These are phyloP conservation scores for Vitis riparia DNA, from an alignment of 164 flowering plant genomes.

Conservation along the genomic window DNA sequence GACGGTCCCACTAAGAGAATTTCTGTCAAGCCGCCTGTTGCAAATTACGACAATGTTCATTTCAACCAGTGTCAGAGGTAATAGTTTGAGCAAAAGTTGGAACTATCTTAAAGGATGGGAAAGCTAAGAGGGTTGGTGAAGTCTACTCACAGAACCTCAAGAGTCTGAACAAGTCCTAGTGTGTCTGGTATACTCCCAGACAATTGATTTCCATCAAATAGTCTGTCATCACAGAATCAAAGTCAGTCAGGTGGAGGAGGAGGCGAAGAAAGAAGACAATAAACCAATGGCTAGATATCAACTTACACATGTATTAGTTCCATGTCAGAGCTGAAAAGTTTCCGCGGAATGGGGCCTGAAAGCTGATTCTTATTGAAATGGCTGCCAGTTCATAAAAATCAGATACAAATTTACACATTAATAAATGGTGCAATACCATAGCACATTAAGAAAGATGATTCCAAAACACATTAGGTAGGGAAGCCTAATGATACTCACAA, in stretches of 20 bases:
- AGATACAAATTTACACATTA: background rate
- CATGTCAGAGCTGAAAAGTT: conserved; percentile 76
- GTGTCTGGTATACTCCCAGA: conserved; percentile 65
- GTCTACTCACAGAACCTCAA: conserved; percentile 95
- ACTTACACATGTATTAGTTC: conserved; percentile 87
- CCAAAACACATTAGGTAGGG: too few species aligned
- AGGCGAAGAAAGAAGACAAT: background rate
- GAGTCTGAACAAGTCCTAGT: conserved; percentile 62
- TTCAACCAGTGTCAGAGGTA: background rate
- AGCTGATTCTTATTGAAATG: conserved; percentile 91
- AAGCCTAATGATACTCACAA: conserved; percentile 40
- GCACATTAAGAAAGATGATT: background rate
- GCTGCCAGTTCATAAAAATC: conserved; percentile 44
- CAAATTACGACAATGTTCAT: conserved; percentile 8
- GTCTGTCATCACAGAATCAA: conserved; percentile 34
- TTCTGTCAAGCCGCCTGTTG: conserved; percentile 83
- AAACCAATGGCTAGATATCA: background rate
- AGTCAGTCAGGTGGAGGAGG: background rate
- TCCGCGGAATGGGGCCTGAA: conserved; percentile 66
- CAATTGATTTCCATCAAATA: conserved; percentile 80
- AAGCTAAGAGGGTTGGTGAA: background rate
- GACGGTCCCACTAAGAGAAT: conserved; percentile 53
- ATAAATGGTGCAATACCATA: background rate
- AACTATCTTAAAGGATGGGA: background rate
- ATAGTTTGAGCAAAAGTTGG: background rate